Base-by-base conservation (phyloP, 306 rosid genomes). In the Spatholobus suberectus region DNA sequence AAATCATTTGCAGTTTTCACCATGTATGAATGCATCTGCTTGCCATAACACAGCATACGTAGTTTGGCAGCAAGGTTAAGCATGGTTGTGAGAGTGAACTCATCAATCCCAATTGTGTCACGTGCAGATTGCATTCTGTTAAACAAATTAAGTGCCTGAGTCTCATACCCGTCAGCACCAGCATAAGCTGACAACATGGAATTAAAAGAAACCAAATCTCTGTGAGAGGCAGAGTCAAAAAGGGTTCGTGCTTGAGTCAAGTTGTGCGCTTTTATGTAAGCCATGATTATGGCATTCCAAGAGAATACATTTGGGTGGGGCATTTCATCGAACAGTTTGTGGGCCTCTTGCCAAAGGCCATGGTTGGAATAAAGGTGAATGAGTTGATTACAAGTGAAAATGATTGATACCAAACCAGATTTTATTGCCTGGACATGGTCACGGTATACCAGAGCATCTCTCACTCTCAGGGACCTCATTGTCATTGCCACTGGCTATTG, bases 1-100 rank as follows among this genome's bases (percentile, higher is more conserved):
- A 81, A 58, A 84, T 90, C 87, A 40, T 86, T 87, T 1, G 89
- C 92, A 66, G 93, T 94, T 84, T 89, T 94, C 85, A 87, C 85
- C 98, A 92, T 92, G 32, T 84, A 89, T 2, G 94, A 89, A 89
- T 94, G 98, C 84, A 94, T 81, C 75, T 92, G 97, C 88, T 84
- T 87, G 38, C 98, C 97, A 63, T 81, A 88, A 70, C 77, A 67
- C 62, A 76, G 75, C 44, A 73, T 77, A 26, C 73, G 69, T 21
- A 92, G 65, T 73, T 89, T 94, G 21, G 98, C 87, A 62, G 78
- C 67, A 79, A 94, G 78, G 87, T 92, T 92, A 71, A 94, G 86
- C 93, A 94, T 90, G 8, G 85, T 89, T 4, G 93, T 92, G 20
- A 92, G 81, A 71, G 86, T 85, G 74, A 90, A 54, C 85, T 89